These are phyloP conservation scores for Talaromyces pinophilus DNA, from an alignment of 2,329 filamentous ascomycete genomes.

Conservation along the genomic window DNA sequence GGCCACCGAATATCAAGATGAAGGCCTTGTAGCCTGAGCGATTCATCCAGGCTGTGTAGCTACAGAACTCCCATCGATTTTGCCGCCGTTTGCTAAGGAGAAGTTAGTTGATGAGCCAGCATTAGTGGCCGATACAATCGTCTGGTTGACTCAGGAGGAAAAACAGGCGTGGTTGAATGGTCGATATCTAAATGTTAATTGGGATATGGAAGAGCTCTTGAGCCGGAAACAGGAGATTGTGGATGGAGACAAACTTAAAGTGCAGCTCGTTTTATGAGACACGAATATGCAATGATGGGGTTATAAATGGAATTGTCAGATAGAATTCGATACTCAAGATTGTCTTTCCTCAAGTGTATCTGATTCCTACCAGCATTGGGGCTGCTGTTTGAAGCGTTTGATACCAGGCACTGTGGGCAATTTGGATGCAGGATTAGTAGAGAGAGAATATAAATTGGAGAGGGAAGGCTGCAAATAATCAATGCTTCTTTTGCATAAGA, in stretches of 20 bases:
- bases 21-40: slow-evolving; percentile 42
- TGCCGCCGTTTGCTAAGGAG: slow-evolving; percentile 24
- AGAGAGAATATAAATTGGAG: too few relatives aligned
- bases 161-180: slow-evolving; percentile 30
- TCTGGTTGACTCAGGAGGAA: slow-evolving; percentile 28
- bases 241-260: slow-evolving; percentile 44
- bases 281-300: not conserved
- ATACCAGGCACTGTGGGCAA: not conserved
- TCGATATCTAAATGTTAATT: slow-evolving; percentile 26
- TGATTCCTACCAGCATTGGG: not conserved
- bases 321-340: not conserved
- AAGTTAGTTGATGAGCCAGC: slow-evolving; percentile 38
- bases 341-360: not conserved
- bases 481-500: not conserved
- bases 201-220: slow-evolving; percentile 26
- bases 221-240: slow-evolving; percentile 27
- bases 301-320: not conserved
- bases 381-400: not conserved
- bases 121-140: slow-evolving; percentile 29
- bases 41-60: slow-evolving; percentile 51
- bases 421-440: not conserved
- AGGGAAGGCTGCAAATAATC: not conserved
- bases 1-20: slow-evolving; percentile 44
- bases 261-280: slow-evolving; percentile 21
- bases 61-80: slow-evolving; percentile 41